A percentile compares a stretch with the other conserved stretches of the same genome.
These are phyloP conservation scores for Triadica sebifera DNA, from an alignment of 345 rosid genomes.

Conservation along the genomic window DNA sequence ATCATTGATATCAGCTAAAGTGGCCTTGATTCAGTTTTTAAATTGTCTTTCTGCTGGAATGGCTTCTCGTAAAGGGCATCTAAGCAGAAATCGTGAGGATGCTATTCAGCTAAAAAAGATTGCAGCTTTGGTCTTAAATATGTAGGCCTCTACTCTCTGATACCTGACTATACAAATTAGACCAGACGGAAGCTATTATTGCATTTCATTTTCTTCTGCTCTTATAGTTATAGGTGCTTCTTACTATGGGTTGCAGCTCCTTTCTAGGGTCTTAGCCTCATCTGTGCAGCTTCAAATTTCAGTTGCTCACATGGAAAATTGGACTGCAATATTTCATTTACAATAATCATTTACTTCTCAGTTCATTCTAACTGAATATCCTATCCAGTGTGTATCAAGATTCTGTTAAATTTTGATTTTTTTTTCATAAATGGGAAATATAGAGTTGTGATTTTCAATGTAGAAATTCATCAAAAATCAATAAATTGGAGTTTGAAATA, in stretches of 20 bases:
- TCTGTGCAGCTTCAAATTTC: background rate
- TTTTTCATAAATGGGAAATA: no score
- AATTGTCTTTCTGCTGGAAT: background rate
- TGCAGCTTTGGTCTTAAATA: background rate
- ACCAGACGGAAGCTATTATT: background rate
- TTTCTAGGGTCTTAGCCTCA: background rate
- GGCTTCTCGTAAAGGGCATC: background rate
- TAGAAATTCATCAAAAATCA: no score
- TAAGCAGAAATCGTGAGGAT: background rate
- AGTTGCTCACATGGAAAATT: background rate
- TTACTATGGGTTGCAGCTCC: background rate
- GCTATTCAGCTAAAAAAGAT: no score
- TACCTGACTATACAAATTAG: background rate
- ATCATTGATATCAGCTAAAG: background rate
- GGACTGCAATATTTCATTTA: background rate
- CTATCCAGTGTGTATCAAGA: background rate
- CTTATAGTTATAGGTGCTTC: background rate
- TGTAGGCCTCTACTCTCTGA: background rate
- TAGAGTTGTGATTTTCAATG: no score
- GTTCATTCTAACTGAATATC: background rate
- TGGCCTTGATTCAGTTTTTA: background rate
- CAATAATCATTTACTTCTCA: conserved; percentile 2
- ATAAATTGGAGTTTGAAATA: no score
- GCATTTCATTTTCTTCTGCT: background rate
- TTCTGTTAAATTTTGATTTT: background rate